Conservation (phyloP, 352 stramenopile species). For the Pythium brachiatum region DNA sequence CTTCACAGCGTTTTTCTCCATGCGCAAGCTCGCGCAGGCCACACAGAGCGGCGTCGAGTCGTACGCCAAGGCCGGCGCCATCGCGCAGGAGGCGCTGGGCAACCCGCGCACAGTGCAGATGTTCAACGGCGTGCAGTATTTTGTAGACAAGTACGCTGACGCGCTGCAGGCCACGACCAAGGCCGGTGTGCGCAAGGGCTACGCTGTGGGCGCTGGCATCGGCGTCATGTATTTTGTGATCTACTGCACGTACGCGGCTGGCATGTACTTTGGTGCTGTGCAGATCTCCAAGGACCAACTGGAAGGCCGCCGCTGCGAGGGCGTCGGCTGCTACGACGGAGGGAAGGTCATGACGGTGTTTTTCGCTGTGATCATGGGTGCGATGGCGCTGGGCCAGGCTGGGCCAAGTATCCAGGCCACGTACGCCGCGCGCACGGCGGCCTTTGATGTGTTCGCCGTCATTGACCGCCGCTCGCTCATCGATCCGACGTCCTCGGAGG, state of each 20-base stretch:
- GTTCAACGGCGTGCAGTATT: constrained; percentile 33
- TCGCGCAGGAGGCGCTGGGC: constrained; percentile 37
- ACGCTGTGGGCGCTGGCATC: constrained; percentile 30
- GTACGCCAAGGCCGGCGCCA: constrained; percentile 32
- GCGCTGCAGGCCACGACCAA: constrained; percentile 26
- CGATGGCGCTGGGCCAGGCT: constrained; percentile 37
- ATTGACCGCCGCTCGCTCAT: constrained; percentile 40
- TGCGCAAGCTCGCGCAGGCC: constrained; percentile 15
- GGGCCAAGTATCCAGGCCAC: constrained; percentile 33
- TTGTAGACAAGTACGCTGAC: constrained; percentile 35
- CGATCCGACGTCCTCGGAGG: constrained; percentile 20
- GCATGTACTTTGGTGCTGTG: constrained; percentile 50
- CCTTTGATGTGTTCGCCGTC: constrained; percentile 37
- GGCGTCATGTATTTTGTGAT: constrained; percentile 41
- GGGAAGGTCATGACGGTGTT: constrained; percentile 38
- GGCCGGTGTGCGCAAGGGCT: constrained; percentile 33
- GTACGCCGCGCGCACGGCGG: constrained; percentile 25
- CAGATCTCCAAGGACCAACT: constrained; percentile 30
- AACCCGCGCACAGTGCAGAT: constrained; percentile 48
- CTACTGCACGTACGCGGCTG: constrained; percentile 42
- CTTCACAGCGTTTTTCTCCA: constrained; percentile 20
- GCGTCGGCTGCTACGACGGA: constrained; percentile 30
- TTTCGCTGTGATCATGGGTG: constrained; percentile 39
- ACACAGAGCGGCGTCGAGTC: constrained; percentile 29
- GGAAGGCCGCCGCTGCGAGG: constrained; percentile 13